phyloP scores from a whole-genome alignment of 2,329 filamentous ascomycete species.

The Fusarium devonianum region DNA sequence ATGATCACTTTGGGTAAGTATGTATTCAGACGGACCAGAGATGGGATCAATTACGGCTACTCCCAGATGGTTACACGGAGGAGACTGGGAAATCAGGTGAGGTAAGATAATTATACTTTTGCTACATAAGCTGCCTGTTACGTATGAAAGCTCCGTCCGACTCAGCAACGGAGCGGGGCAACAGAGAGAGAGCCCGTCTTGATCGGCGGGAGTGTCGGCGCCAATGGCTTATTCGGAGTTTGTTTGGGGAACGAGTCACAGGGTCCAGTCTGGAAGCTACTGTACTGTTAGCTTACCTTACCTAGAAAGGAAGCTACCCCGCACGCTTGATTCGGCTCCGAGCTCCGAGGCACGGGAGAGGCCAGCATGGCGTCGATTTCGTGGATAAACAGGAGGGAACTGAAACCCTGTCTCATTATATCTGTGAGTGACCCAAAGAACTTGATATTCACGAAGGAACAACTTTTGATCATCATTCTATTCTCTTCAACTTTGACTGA shows the following conservation, averaged over 20 bases:
- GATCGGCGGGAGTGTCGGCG: constrained; percentile 4
- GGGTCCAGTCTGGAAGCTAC: background rate
- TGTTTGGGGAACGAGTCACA: background rate
- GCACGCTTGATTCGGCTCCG: background rate
- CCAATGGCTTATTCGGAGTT: constrained; percentile 4
- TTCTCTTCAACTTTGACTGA: too few species aligned
- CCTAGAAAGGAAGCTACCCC: constrained; percentile 13
- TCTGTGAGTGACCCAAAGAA: too few species aligned
- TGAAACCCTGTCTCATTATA: too few species aligned
- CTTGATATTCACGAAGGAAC: too few species aligned
- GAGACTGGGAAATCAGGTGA: constrained; percentile 4
- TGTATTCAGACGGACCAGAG: background rate
- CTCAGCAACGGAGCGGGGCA: constrained; percentile 28
- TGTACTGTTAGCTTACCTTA: too few species aligned
- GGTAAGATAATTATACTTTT: background rate
- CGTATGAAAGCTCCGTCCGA: constrained; percentile 5
- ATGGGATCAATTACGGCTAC: background rate
- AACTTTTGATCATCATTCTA: too few species aligned
- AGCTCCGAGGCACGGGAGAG: background rate
- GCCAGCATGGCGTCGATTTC: background rate
- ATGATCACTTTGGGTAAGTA: constrained; percentile 11
- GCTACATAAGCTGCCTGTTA: constrained; percentile 1
- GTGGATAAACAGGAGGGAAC: too few species aligned
- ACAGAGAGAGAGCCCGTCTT: background rate
- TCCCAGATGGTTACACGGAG: background rate